phyloP scores from a whole-genome alignment of 176 grass and related monocot genomes.

The Ampelocalamus luodianensis region DNA sequence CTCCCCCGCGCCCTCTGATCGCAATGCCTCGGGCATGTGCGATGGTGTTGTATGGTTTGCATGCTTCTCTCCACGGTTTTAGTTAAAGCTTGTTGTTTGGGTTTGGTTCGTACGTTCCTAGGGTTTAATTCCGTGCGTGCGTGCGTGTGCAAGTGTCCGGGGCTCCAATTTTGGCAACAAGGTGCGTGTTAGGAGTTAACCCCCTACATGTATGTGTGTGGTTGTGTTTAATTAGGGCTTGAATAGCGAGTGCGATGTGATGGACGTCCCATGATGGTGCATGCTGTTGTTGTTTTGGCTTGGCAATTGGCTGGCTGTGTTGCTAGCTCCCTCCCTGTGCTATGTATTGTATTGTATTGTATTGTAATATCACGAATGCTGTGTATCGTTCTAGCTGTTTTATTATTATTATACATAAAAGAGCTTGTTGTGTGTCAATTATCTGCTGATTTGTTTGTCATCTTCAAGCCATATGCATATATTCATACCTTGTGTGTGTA shows the following conservation, averaged over 20 bases:
- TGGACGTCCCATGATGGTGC: not conserved
- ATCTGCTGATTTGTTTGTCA: not conserved
- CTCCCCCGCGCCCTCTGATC: slow-evolving; percentile 4
- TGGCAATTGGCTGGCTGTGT: not conserved
- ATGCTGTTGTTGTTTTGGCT: not conserved
- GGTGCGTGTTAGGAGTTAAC: slow-evolving; percentile 37
- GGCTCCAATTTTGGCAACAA: slow-evolving; percentile 50
- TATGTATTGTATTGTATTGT: slow-evolving; percentile 31
- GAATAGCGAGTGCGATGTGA: not conserved
- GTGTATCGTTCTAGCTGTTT: not conserved
- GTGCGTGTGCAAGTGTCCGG: not conserved
- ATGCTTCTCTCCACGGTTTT: not conserved
- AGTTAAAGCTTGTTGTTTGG: not conserved
- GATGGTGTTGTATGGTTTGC: not conserved
- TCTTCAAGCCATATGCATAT: not conserved
- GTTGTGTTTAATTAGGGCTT: not conserved
- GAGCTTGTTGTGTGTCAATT: not conserved
- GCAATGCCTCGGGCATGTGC: not conserved
- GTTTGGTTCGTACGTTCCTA: not conserved
- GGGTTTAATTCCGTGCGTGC: not conserved
- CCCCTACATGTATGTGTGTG: slow-evolving; percentile 17
- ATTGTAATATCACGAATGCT: slow-evolving; percentile 27
- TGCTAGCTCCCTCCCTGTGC: not conserved
- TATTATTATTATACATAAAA: not conserved
- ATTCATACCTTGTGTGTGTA: too few relatives aligned